phyloP scores from a whole-genome alignment of 805 yeast species.

The Starmerella ratchasimensis region DNA sequence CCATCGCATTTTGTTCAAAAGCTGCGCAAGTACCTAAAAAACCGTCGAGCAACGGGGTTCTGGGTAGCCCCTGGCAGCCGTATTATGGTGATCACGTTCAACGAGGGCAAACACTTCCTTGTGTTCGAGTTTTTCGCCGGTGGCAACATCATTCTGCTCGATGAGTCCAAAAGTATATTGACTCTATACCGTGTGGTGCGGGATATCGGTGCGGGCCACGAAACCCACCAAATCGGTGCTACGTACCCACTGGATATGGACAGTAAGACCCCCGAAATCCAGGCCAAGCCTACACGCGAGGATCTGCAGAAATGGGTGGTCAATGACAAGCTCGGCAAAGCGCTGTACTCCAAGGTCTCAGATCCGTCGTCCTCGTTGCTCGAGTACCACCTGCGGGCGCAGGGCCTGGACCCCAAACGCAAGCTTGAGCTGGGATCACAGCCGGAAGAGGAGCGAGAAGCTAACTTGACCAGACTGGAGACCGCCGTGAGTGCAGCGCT shows the following conservation, averaged over 20 bases:
- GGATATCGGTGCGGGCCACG: slow-evolving; percentile 36
- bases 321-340: slow-evolving; percentile 38
- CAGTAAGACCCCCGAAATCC: slow-evolving; percentile 1
- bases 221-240: slow-evolving; percentile 63
- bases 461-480: slow-evolving; percentile 17
- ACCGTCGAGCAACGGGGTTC: slow-evolving; percentile 59
- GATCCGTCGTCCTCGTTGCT: slow-evolving; percentile 69
- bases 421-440: slow-evolving; percentile 20
- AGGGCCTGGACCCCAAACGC: slow-evolving; percentile 36
- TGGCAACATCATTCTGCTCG: slow-evolving; percentile 73
- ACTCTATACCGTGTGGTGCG: slow-evolving; percentile 66
- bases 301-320: slow-evolving; percentile 20
- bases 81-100: slow-evolving; percentile 68
- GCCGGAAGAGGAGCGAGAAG: slow-evolving; percentile 9
- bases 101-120: slow-evolving; percentile 62
- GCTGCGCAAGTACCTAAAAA: slow-evolving; percentile 71
- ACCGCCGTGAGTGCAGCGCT: slow-evolving; percentile 27
- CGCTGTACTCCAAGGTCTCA: slow-evolving; percentile 53
- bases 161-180: slow-evolving; percentile 51
- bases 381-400: slow-evolving; percentile 38
- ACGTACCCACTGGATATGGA: slow-evolving; percentile 33
- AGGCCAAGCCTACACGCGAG: slow-evolving; percentile 43
- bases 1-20: slow-evolving; percentile 82
- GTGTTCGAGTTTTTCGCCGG: slow-evolving; percentile 91
- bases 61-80: slow-evolving; percentile 70